A percentile compares a stretch with the other conserved stretches of the same genome.
These are phyloP conservation scores for Chaetomiaceae sp. DNA, from an alignment of 2,329 filamentous ascomycete genomes.

Conservation along the genomic window DNA sequence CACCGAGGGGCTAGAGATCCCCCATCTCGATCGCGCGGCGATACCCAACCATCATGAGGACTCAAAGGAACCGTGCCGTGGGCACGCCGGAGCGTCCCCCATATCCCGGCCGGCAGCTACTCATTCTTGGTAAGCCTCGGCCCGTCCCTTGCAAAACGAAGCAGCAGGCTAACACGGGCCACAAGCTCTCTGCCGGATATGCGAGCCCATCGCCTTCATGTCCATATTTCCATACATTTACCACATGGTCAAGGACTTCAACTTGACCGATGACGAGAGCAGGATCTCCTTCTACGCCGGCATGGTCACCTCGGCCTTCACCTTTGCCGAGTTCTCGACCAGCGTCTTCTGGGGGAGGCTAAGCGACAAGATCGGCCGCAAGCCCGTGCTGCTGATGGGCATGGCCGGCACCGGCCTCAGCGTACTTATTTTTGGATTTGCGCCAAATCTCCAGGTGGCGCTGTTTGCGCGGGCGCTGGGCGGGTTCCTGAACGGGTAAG, in stretches of 20 bases:
- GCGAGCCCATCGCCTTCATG: slow-evolving; percentile 99
- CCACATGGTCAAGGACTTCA: slow-evolving; percentile 91
- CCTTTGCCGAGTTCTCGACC: slow-evolving; percentile 89
- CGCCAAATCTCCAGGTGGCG: slow-evolving; percentile 72
- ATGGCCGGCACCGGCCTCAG: slow-evolving; percentile 85
- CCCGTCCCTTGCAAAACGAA: neutral
- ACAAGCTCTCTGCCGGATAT: slow-evolving; percentile 79
- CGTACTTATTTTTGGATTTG: slow-evolving; percentile 88
- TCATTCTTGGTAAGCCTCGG: slow-evolving; percentile 43
- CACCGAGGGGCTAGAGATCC: neutral
- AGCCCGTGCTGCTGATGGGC: slow-evolving; percentile 86
- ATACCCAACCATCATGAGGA: slow-evolving; percentile 14
- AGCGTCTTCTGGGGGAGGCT: slow-evolving; percentile 89
- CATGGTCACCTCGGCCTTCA: slow-evolving; percentile 94
- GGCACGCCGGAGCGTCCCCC: slow-evolving; percentile 25
- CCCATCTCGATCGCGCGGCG: neutral
- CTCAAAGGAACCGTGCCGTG: slow-evolving; percentile 15
- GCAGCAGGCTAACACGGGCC: slow-evolving; percentile 13
- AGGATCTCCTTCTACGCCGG: slow-evolving; percentile 89
- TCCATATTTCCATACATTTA: slow-evolving; percentile 98
- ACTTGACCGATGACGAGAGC: slow-evolving; percentile 69
- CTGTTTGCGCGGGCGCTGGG: slow-evolving; percentile 83
- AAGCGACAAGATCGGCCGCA: slow-evolving; percentile 86
- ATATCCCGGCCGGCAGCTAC: slow-evolving; percentile 42
- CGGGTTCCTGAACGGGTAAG: slow-evolving; percentile 85